phyloP scores from a whole-genome alignment of 2,329 filamentous ascomycete species.

The Alternaria longipes region DNA sequence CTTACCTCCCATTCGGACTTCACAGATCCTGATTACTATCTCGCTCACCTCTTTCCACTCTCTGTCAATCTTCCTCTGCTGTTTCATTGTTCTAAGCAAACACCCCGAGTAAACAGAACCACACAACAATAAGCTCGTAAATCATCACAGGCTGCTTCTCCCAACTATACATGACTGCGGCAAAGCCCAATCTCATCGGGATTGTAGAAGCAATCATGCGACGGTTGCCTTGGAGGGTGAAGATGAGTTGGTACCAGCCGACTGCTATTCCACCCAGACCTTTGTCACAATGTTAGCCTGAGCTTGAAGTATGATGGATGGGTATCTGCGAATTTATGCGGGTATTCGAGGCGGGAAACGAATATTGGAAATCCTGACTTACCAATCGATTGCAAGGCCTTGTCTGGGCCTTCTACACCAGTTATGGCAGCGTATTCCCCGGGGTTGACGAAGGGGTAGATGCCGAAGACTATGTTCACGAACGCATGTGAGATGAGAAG shows the following conservation, averaged over 20 bases:
- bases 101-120: slow-evolving; percentile 10
- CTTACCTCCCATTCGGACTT: background rate
- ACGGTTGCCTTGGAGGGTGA: slow-evolving; percentile 17
- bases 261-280: slow-evolving; percentile 23
- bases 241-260: slow-evolving; percentile 26
- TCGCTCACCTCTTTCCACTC: background rate
- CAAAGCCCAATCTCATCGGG: slow-evolving; percentile 14
- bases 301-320: background rate
- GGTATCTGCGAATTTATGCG: background rate
- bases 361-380: background rate
- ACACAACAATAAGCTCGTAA: slow-evolving; percentile 10
- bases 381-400: slow-evolving; percentile 12
- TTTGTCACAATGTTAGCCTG: background rate
- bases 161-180: slow-evolving; percentile 4
- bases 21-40: background rate
- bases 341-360: background rate
- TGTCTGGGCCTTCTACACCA: slow-evolving; percentile 2
- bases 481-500: slow-evolving; percentile 21
- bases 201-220: slow-evolving; percentile 18
- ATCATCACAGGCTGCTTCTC: slow-evolving; percentile 11
- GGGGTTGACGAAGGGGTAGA: slow-evolving; percentile 15
- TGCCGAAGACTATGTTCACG: slow-evolving; percentile 22
- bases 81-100: background rate
- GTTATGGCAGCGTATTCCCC: slow-evolving; percentile 3
- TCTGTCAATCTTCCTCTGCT: background rate